Base-by-base conservation (phyloP, 306 rosid species). In the Arachis stenosperma region DNA sequence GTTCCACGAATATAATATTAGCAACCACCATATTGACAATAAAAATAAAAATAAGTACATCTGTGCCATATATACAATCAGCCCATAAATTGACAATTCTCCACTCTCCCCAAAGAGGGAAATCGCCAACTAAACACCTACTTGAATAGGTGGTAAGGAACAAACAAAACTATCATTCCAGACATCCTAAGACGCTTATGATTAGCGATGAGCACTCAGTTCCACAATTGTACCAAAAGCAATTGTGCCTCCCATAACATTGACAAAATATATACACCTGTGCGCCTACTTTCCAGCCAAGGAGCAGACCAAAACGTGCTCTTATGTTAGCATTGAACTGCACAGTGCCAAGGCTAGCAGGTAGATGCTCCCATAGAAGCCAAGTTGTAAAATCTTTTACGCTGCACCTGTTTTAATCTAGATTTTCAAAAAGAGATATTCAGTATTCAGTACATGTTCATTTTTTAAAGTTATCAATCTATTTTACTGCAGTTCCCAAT, bases 281-380 rank as follows among this genome's bases (percentile, higher is more conserved):
- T 59, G 67, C 81, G 74, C 29, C 85, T 40, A 70, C 70, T 63
- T 65, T 62, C 48, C 11, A 51, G 14, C 52, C 36, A 17, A 73
- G 60, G 37, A 67, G 78, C 53, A 69, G 52, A 65, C 71, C 50
- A 75, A 33, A 75, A 77, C 71, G 76, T 29, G 51, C 56, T 10
- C 58, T 50, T 42, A 79, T 36, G 58, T 55, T 37, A 59, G 71
- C 76, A 27, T 61, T 48, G 53, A 59, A 76, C 84, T 80, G 83
- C 76, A 80, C 89, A 82, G 75, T 78, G 67, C 78, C 75, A 61
- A 22, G 56, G 48, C 70, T 56, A 40, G 71, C 54, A 67, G 83
- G 83, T 50, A 61, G 70, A 74, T 67, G 60, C 68, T 65, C 78
- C 59, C 51, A 61, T 41, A 52, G 36, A 41, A 60, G 56, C 60